Conservation (phyloP, 805 yeast genomes). For the Grigorovia yakushimaensis region DNA sequence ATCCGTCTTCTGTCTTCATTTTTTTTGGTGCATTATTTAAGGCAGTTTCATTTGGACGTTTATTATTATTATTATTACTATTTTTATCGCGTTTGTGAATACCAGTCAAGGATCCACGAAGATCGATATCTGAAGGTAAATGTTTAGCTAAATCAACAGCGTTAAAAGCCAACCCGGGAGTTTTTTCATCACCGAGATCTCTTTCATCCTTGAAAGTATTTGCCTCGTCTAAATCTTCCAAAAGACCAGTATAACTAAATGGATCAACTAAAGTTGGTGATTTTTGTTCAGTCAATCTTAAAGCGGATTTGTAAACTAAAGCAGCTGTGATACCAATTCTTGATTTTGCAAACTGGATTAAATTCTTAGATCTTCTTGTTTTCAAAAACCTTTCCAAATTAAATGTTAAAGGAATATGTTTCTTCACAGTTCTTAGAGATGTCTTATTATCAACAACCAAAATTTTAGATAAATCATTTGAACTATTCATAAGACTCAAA, state of each 20-base stretch:
- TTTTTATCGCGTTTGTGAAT: conserved; percentile 27
- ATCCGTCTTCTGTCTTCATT: conserved; percentile 34
- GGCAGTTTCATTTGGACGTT: conserved; percentile 22
- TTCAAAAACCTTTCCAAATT: conserved; percentile 61
- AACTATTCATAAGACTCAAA: conserved; percentile 27
- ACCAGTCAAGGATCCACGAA: conserved; percentile 35
- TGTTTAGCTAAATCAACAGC: conserved; percentile 35
- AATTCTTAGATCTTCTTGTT: conserved; percentile 51
- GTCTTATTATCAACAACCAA: conserved; percentile 28
- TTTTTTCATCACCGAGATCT: conserved; percentile 27
- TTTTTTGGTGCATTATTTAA: conserved; percentile 24
- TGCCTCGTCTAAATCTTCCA: conserved; percentile 39
- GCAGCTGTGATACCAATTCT: conserved; percentile 64
- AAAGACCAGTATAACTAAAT: conserved; percentile 38
- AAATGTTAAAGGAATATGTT: conserved; percentile 44
- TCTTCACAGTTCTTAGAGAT: conserved; percentile 36
- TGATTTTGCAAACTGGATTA: conserved; percentile 52
- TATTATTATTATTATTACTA: conserved; percentile 15
- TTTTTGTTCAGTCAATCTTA: conserved; percentile 48
- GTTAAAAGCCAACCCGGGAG: conserved; percentile 29
- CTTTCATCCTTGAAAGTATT: conserved; percentile 19
- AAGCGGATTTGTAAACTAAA: conserved; percentile 48
- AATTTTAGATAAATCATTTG: conserved; percentile 20
- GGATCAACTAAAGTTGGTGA: conserved; percentile 37
- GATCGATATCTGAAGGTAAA: conserved; percentile 35